Conservation (phyloP, 192 early-diverging fungal species). For the Powellomyces hirtus region DNA sequence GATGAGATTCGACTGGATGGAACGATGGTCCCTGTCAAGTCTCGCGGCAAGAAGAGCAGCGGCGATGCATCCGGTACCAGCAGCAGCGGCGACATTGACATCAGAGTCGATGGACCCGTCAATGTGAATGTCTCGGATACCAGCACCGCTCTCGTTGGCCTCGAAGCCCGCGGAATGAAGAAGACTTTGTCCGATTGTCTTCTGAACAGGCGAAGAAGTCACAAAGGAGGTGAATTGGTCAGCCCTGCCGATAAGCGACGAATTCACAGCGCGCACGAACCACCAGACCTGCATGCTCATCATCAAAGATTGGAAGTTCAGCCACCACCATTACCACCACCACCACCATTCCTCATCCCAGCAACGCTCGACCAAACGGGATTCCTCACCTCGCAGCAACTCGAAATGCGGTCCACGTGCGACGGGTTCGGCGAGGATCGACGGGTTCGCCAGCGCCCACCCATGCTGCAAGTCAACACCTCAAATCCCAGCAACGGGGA, state of each 20-base stretch:
- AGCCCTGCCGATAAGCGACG: background rate
- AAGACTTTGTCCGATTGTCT: conserved; percentile 12
- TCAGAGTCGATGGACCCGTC: conserved; percentile 12
- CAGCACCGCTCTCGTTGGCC: background rate
- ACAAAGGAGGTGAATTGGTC: background rate
- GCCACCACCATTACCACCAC: background rate
- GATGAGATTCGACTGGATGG: conserved; percentile 16
- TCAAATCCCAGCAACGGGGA: background rate
- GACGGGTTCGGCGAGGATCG: conserved; percentile 2
- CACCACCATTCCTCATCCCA: background rate
- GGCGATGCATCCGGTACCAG: too few species aligned
- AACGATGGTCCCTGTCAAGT: too few species aligned
- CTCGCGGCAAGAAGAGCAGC: background rate
- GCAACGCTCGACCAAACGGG: background rate
- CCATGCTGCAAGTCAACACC: background rate
- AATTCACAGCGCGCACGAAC: background rate
- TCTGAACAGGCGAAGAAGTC: background rate
- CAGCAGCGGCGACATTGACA: background rate
- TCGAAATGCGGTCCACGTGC: background rate
- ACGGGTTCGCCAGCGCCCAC: background rate
- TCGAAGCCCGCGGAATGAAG: background rate
- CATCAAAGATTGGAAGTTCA: background rate
- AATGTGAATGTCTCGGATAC: background rate
- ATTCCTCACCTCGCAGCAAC: background rate
- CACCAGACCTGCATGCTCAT: too few species aligned